Conservation (phyloP, 305 asterid species). For the Fraxinus platypoda region DNA sequence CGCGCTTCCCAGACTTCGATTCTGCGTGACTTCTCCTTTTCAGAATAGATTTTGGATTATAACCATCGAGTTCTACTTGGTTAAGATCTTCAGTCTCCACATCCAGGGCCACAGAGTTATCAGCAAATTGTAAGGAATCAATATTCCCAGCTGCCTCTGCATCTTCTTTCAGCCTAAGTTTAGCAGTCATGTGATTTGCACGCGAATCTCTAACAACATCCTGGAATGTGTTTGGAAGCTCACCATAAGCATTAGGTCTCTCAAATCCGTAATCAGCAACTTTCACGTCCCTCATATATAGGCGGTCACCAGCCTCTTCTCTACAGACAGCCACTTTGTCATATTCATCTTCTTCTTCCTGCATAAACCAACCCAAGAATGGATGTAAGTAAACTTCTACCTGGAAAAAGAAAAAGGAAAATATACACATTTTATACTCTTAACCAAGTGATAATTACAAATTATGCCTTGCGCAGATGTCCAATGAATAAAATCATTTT, state of each 20-base stretch:
- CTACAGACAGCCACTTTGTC: constrained; percentile 78
- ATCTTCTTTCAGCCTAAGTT: constrained; percentile 72
- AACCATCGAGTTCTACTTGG: constrained; percentile 24
- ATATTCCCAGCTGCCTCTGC: constrained; percentile 61
- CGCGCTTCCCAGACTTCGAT: constrained; percentile 56
- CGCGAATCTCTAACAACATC: constrained; percentile 61
- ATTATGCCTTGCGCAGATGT: neutral
- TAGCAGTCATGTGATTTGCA: constrained; percentile 79
- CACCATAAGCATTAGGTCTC: constrained; percentile 33
- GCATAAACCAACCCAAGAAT: constrained; percentile 17
- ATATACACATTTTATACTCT: neutral
- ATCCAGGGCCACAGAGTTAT: constrained; percentile 14
- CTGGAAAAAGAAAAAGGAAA: neutral
- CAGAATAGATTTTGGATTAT: constrained; percentile 56
- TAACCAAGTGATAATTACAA: neutral
- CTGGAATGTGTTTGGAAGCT: constrained; percentile 52
- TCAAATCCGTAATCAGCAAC: constrained; percentile 44
- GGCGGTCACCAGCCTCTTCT: constrained; percentile 43
- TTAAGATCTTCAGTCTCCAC: constrained; percentile 18
- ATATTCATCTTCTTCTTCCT: constrained; percentile 89
- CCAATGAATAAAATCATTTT: neutral
- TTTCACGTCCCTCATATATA: constrained; percentile 48
- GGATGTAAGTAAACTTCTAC: neutral
- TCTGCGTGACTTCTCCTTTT: constrained; percentile 37
- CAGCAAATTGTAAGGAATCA: constrained; percentile 42